Evolutionary conservation across 441 rosid genomes (phyloP).

Genomic region (Isatis lusitanica): DNA sequence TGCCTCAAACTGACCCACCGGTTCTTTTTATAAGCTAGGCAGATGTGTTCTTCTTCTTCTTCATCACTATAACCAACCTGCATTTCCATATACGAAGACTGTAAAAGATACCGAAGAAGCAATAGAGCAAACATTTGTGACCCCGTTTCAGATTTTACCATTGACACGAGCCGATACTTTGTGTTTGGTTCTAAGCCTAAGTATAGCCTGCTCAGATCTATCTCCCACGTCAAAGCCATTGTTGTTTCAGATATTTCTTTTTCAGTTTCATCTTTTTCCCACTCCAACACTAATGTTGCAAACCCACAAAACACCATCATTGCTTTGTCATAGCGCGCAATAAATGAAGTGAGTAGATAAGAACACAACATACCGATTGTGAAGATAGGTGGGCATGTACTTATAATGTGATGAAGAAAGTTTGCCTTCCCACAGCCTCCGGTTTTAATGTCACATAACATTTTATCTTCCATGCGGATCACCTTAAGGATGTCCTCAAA

Average conservation of each 20-base stretch:
- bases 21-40: slow-evolving; percentile 5
- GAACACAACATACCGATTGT: slow-evolving; percentile 12
- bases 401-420: slow-evolving; percentile 5
- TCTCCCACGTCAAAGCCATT: slow-evolving; percentile 22
- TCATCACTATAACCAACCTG: slow-evolving; percentile 15
- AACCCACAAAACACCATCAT: slow-evolving; percentile 1
- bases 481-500: slow-evolving; percentile 14
- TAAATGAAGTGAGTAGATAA: not conserved
- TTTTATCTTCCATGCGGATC: slow-evolving; percentile 1
- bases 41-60: slow-evolving; percentile 4
- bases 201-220: slow-evolving; percentile 21
- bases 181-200: slow-evolving; percentile 3
- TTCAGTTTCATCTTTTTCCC: slow-evolving; percentile 17
- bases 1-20: not conserved
- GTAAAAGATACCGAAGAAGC: not conserved
- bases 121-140: not conserved
- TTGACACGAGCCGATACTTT: slow-evolving; percentile 18
- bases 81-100: not conserved
- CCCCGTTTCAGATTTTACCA: slow-evolving; percentile 11
- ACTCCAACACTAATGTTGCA: slow-evolving; percentile 14
- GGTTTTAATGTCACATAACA: slow-evolving; percentile 8
- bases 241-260: slow-evolving; percentile 2
- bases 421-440: slow-evolving; percentile 22
- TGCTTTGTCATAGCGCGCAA: not conserved
- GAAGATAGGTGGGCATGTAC: slow-evolving; percentile 14